Evolutionary conservation across 2,329 filamentous ascomycete genomes (phyloP).

Genomic region (Scedosporium aurantiacum): DNA sequence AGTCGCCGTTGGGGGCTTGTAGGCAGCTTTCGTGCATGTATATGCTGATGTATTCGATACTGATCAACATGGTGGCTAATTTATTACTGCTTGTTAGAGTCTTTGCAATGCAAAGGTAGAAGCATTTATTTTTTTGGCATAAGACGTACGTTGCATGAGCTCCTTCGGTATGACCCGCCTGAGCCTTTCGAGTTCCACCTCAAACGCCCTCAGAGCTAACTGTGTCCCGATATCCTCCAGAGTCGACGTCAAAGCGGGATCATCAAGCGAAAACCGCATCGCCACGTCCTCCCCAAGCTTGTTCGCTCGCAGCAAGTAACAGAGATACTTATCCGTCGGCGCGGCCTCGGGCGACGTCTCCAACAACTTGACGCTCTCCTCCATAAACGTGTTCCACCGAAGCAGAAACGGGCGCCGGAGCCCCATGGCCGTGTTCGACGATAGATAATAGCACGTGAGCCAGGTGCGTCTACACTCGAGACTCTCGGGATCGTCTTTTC

Average conservation of each 20-base stretch:
- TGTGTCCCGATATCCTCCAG: slow-evolving; percentile 54
- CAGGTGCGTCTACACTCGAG: slow-evolving; percentile 47
- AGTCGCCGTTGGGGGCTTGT: slow-evolving; percentile 43
- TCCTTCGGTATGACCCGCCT: slow-evolving; percentile 39
- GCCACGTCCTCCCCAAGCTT: slow-evolving; percentile 58
- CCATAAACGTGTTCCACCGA: slow-evolving; percentile 49
- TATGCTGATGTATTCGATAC: slow-evolving; percentile 54
- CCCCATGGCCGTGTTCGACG: slow-evolving; percentile 49
- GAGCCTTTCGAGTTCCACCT: slow-evolving; percentile 53
- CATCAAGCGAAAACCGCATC: slow-evolving; percentile 55
- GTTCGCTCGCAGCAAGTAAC: slow-evolving; percentile 48
- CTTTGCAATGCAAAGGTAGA: not conserved
- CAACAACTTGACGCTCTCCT: slow-evolving; percentile 46
- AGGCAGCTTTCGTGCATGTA: slow-evolving; percentile 70
- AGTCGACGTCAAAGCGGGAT: slow-evolving; percentile 40
- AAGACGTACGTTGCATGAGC: slow-evolving; percentile 43
- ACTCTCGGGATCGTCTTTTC: slow-evolving; percentile 32
- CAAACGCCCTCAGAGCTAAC: slow-evolving; percentile 52
- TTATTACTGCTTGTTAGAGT: not conserved
- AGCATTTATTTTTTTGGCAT: slow-evolving; percentile 1
- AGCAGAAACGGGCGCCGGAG: slow-evolving; percentile 50
- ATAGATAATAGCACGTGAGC: slow-evolving; percentile 48
- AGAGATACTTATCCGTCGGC: slow-evolving; percentile 45
- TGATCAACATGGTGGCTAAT: slow-evolving; percentile 50
- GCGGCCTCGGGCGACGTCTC: slow-evolving; percentile 42